phyloP scores from a whole-genome alignment of 768 basidiomycete genomes.

The Terana coerulea region DNA sequence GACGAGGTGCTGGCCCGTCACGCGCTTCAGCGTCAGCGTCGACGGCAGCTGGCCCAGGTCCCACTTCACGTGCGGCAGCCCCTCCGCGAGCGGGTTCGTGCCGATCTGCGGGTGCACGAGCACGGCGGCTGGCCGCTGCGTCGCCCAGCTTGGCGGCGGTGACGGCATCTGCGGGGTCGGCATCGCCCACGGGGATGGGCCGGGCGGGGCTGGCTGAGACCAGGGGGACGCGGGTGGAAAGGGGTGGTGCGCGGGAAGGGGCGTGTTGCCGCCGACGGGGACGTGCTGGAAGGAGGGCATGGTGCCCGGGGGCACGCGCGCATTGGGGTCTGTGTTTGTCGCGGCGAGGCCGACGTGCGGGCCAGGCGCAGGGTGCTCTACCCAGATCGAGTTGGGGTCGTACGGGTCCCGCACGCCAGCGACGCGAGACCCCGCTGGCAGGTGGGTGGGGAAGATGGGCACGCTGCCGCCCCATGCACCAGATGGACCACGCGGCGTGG shows the following conservation, averaged over 20 bases:
- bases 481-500: too few species aligned
- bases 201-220: not conserved
- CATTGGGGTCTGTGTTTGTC: not conserved
- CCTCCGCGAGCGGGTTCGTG: not conserved
- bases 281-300: too few species aligned
- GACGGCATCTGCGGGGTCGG: not conserved
- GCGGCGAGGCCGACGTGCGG: not conserved
- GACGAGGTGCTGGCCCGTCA: slow-evolving; percentile 2
- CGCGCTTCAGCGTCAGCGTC: not conserved
- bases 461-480: too few species aligned
- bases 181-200: too few species aligned
- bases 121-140: not conserved
- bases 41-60: slow-evolving; percentile 1
- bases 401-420: not conserved
- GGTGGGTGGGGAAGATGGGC: not conserved
- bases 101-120: not conserved
- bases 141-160: not conserved
- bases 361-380: not conserved
- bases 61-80: not conserved
- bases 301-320: not conserved
- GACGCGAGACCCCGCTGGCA: not conserved
- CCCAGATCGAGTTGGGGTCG: not conserved
- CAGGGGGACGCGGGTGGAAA: too few species aligned
- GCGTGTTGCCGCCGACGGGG: too few species aligned
- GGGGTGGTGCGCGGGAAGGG: too few species aligned